Base-by-base conservation (phyloP, 2,329 filamentous ascomycete genomes). In the Pyricularia sp. region DNA sequence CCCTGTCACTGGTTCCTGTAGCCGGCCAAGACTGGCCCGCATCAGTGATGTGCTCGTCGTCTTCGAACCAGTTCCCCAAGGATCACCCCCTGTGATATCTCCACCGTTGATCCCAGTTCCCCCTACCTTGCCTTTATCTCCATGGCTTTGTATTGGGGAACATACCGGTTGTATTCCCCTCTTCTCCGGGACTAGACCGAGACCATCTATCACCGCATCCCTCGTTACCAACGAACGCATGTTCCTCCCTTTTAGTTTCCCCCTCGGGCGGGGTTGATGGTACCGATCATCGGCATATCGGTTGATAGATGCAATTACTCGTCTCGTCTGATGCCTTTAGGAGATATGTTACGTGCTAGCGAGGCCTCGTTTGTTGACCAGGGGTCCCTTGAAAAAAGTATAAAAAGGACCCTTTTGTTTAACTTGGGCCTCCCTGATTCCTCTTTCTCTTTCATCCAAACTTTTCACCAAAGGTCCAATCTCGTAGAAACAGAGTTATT, bases 361-460 rank as follows among this genome's bases (percentile, higher is more conserved):
- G 59, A 63, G 59, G 59, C 59, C 59, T 63, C 59, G 59, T 26
- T 63, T 28, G 14, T 73, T 75, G 75, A 78, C 73, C 77, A 74
- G 71, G 73, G 76, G 75, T 76, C 73, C 76, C 74, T 73, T 73
- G 70, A 70, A 77, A 86, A 82, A 85, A 83, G 81, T 89, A 90
- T 90, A 90, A 90, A 89, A 88, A 80, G 85, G 78, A 77, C 76
- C 75, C 76, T 79, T 78, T 79, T 84, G 79, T 79, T 83, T 81
- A 73, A 78, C 75, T 77, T 78, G 75, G 75, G 74, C 73, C 71
- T 71, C 69, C 76, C 76, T 80, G 78, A 77, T 85, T 81, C 79
- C 83, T 85, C 81, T 82, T 86, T 80, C 81, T 83, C 84, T 83
- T 79, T 78, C 78, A 72, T 72, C 73, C 17, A 42, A 68, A 74